phyloP scores from a whole-genome alignment of 768 basidiomycete species.

The Rhizopogon vesiculosus region DNA sequence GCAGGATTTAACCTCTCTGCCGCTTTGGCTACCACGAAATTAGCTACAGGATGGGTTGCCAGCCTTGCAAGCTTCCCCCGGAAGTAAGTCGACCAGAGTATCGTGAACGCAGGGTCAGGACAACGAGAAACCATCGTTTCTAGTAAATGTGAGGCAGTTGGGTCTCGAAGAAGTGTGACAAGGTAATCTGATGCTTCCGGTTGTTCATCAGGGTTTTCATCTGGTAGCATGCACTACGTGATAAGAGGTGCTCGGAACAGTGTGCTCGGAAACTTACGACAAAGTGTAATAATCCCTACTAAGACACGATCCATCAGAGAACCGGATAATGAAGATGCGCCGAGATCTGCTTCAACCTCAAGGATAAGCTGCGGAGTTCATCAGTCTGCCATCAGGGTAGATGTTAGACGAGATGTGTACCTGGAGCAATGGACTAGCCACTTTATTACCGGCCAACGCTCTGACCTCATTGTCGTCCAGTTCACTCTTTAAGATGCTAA shows the following conservation, averaged over 20 bases:
- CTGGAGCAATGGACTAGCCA: constrained; percentile 73
- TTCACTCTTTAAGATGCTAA: constrained; percentile 47
- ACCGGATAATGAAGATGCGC: constrained; percentile 49
- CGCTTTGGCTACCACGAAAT: constrained; percentile 86
- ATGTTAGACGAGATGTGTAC: constrained; percentile 32
- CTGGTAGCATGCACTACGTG: constrained; percentile 23
- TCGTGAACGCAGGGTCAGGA: constrained; percentile 54
- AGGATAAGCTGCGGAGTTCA: constrained; percentile 58
- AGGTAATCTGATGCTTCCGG: constrained; percentile 73
- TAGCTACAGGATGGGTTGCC: constrained; percentile 85
- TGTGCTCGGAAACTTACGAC: constrained; percentile 40
- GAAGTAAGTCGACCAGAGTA: constrained; percentile 80
- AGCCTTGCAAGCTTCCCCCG: constrained; percentile 65
- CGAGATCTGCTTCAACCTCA: constrained; percentile 73
- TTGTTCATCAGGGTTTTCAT: constrained; percentile 27
- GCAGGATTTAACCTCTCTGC: constrained; percentile 54
- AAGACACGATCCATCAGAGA: constrained; percentile 82
- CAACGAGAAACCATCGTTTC: constrained; percentile 70
- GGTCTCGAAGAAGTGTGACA: constrained; percentile 75
- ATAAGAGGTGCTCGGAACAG: neutral
- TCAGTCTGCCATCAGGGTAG: constrained; percentile 5
- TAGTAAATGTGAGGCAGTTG: constrained; percentile 86
- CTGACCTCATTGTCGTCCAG: constrained; percentile 70
- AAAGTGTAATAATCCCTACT: constrained; percentile 65
- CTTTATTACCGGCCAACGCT: constrained; percentile 69